Percentiles rank a stretch among this genome's conserved stretches.
Evolutionary conservation across 805 yeast genomes (phyloP).

Genomic region (Lachancea kluyveri): DNA sequence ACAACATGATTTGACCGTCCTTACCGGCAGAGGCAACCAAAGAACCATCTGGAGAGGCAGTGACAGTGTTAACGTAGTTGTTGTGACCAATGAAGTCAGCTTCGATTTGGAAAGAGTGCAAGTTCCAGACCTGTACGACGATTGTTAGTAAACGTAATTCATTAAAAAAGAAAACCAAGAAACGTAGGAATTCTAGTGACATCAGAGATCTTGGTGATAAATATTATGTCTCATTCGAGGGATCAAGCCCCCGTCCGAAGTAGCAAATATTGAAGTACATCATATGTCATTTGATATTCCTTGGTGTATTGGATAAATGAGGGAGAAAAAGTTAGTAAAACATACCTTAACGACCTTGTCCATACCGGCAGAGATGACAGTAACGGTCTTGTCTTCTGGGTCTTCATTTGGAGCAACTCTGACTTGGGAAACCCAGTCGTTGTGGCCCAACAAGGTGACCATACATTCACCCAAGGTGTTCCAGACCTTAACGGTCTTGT

Average conservation of each 20-base stretch:
- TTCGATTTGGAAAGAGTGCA: conserved; percentile 72
- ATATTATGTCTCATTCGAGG: conserved; percentile 88
- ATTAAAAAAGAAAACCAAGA: neutral
- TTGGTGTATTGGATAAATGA: neutral
- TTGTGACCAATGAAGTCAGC: conserved; percentile 99
- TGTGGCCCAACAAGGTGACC: conserved; percentile 90
- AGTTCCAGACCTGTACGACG: conserved; percentile 60
- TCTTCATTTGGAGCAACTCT: conserved; percentile 78
- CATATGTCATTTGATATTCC: conserved; percentile 40
- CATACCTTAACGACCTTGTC: conserved; percentile 99
- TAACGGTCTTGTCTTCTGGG: conserved; percentile 30
- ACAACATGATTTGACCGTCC: conserved; percentile 97
- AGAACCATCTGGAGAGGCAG: conserved; percentile 99
- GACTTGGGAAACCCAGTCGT: conserved; percentile 98
- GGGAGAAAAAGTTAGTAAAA: conserved; percentile 26
- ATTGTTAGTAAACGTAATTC: conserved; percentile 40
- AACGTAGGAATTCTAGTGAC: too few relatives aligned
- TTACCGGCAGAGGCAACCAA: conserved; percentile 99
- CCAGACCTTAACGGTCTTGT: conserved; percentile 99
- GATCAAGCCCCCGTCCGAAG: conserved; percentile 79
- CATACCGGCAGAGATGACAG: conserved; percentile 96
- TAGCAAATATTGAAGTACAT: conserved; percentile 93
- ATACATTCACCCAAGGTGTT: conserved; percentile 96
- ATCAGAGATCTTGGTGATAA: conserved; percentile 99
- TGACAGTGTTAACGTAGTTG: conserved; percentile 95